Evolutionary conservation across 345 rosid genomes (phyloP).

Genomic region (Isatis tinctoria): DNA sequence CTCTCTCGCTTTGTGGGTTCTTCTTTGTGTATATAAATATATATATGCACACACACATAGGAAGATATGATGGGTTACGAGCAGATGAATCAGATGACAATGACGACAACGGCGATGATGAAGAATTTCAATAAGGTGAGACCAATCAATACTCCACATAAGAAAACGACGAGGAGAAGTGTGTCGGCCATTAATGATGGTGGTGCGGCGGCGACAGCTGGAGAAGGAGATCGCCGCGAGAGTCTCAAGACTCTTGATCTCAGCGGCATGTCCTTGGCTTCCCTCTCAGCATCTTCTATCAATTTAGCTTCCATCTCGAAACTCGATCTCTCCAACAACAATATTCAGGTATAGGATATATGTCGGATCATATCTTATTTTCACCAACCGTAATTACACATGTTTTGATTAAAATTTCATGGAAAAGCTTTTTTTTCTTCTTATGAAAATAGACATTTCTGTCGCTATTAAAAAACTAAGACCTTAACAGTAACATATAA

Average conservation of each 20-base stretch:
- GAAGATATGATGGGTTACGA: slow-evolving; percentile 34
- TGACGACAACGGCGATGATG: slow-evolving; percentile 27
- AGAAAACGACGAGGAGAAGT: slow-evolving; percentile 20
- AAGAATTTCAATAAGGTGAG: slow-evolving; percentile 11
- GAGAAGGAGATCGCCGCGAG: slow-evolving; percentile 26
- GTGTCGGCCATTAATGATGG: slow-evolving; percentile 12
- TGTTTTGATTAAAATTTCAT: background rate
- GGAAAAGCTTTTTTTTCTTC: background rate
- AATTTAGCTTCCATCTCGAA: slow-evolving; percentile 57
- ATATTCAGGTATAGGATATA: slow-evolving; percentile 56
- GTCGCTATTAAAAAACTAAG: background rate
- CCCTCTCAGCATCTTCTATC: slow-evolving; percentile 53
- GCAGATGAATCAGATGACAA: slow-evolving; percentile 37
- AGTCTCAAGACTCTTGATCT: slow-evolving; percentile 53
- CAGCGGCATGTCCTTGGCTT: slow-evolving; percentile 63
- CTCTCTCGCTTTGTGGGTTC: slow-evolving; percentile 4
- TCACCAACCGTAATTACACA: background rate
- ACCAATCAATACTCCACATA: slow-evolving; percentile 11
- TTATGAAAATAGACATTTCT: background rate
- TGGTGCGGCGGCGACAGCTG: slow-evolving; percentile 11
- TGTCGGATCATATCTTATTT: background rate
- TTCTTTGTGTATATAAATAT: background rate
- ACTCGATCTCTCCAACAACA: slow-evolving; percentile 79
- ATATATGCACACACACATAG: slow-evolving; percentile 19
- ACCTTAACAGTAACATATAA: background rate